Base-by-base conservation (phyloP, 352 stramenopile species). In the Pythium brachiatum region DNA sequence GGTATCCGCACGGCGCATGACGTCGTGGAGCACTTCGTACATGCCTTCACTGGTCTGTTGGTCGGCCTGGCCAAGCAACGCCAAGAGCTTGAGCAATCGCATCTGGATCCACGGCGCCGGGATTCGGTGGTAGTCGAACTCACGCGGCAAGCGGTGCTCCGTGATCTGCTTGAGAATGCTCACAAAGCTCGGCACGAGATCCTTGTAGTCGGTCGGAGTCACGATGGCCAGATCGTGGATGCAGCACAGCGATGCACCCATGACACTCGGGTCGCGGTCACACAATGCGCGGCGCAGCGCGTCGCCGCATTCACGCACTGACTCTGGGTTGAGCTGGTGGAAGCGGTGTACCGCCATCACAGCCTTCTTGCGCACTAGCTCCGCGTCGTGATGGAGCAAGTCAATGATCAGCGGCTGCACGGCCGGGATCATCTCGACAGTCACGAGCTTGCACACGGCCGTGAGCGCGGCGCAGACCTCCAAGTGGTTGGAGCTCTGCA, bases 151-250 rank as follows among this genome's bases (percentile, higher is more conserved):
- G 3, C 97, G 92, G 73, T 99, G 96, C 75, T 99, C 98, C 25
- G 95, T 97, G 78, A 99, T 99, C 86, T 99, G 98, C 83, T 99
- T 99, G 39, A 99, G 81, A 61, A 99, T 99, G 65, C 86, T 98
- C 39, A 99, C 96, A 64, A 99, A 98, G 69, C 83, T 98, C 9
- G 97, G 95, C 29, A 99, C 97, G 32, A 99, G 92, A 70, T 99
- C 97, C 77, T 99, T 99, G 74, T 99, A 99, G 51, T 94, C 85
- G 12, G 81, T 79, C 13, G 95, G 88, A 64, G 97, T 94, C 52
- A 85, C 83, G 60, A 89, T 64, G n/a, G 90, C 86, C 32, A 98
- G 75, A 69, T 98, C 95, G 73, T 98, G 88, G 38, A 98, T 72
- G 32, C 98, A 83, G 60, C 90, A 97, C 43, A 99, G 79, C 61